Evolutionary conservation across 1,284 basidiomycete genomes (phyloP), one percentile per base, ranked within the genome.

Genomic region (Sporisorium exsertum): DNA sequence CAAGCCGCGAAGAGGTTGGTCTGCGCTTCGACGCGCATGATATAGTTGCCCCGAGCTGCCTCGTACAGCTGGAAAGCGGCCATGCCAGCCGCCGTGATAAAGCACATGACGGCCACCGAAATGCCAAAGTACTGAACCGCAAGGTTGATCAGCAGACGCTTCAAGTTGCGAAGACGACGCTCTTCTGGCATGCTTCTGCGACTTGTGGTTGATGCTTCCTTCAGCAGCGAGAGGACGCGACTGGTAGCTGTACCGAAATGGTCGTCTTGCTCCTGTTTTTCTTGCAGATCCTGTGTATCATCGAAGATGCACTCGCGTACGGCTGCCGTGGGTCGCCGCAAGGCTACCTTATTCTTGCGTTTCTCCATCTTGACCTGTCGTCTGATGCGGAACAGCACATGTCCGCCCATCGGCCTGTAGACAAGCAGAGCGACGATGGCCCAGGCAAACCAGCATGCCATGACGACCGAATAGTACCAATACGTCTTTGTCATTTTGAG

Each of bases 51-150:
- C 6, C 71, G 65, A 7, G 65, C 53, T 24, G 59, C 40, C 4
- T 50, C 58, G 29, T 68, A 73, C 1, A 35, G 22, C 10, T 42
- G 18, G 3, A 37, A 13, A 2, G 65, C 58, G 6, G 29, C 35
- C 3, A 52, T 20, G 1, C 26, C 37, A 3, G 71, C 46, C 7
- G 58, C 42, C 16, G 22, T 2, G 16, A 61, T 27, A 40, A 68
- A 73, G 24, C 33, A 55, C 20, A 64, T 2, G 52, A 73, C 60
- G 33, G 65, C 71, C 6, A 51, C 16, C 20, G 45, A 46, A n/a
- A 68, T 58, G 9, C 65, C 61, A 13, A 54, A 59, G 49, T 58
- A 73, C 15, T 73, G 71, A 7, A 68, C 43, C 15, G n/a, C 27
- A 15, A 73, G 58, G 37, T 73, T 73, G 18, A 29, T 35, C 32